Evolutionary conservation across 1,139 yeast species (phyloP).

Genomic region (Suhomyces coccinellae): DNA sequence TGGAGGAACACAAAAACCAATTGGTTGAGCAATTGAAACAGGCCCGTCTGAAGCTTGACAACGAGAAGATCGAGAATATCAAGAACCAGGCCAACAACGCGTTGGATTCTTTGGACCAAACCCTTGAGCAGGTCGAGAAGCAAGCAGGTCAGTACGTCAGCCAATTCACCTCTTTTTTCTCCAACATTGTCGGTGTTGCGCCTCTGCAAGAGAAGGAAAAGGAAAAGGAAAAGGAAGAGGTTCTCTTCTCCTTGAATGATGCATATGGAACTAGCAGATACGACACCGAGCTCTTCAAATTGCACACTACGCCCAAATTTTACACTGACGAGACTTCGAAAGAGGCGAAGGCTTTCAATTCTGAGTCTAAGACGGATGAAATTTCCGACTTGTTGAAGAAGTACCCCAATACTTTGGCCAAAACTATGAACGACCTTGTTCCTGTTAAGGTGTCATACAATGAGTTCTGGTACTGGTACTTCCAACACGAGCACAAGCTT

Average conservation of each 20-base stretch:
- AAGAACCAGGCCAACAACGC: conserved; percentile 52
- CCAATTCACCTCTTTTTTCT: conserved; percentile 58
- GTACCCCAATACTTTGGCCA: conserved; percentile 53
- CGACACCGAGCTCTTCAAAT: conserved; percentile 42
- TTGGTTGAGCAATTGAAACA: conserved; percentile 34
- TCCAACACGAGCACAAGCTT: conserved; percentile 54
- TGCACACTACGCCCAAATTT: conserved; percentile 35
- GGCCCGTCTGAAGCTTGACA: conserved; percentile 26
- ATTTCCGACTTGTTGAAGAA: conserved; percentile 50
- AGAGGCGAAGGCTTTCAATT: conserved; percentile 35
- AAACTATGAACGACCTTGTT: conserved; percentile 63
- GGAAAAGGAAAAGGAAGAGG: conserved; percentile 19
- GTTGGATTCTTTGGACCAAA: conserved; percentile 65
- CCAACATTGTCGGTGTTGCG: conserved; percentile 50
- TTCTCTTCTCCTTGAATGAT: conserved; percentile 27
- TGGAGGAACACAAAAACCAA: conserved; percentile 44
- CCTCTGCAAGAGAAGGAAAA: conserved; percentile 18
- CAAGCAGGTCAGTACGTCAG: conserved; percentile 60
- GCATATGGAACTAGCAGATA: conserved; percentile 44
- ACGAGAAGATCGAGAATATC: conserved; percentile 31
- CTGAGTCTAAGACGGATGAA: conserved; percentile 52
- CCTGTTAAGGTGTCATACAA: conserved; percentile 61
- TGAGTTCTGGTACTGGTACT: conserved; percentile 78
- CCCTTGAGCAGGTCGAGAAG: conserved; percentile 65
- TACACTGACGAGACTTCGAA: conserved; percentile 21